These are phyloP conservation scores for Lyophyllum decastes DNA, from an alignment of 768 basidiomycete species.

Conservation along the genomic window DNA sequence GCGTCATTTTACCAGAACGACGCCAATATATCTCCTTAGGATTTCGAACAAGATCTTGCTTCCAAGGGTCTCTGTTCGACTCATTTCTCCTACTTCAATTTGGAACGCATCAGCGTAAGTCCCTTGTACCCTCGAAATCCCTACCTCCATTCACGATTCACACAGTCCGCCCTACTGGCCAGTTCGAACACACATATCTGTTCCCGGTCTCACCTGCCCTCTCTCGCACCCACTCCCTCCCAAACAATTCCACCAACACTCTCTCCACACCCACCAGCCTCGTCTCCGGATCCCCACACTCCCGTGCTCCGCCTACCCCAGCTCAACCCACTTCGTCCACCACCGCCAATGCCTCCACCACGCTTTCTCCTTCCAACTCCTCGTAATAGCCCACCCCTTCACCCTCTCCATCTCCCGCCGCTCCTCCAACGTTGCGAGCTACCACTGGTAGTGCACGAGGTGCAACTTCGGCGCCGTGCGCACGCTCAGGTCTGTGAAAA, in stretches of 20 bases:
- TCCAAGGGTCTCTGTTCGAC: no score
- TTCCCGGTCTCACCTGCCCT: not conserved
- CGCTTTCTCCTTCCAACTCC: not conserved
- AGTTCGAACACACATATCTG: no score
- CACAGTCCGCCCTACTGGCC: no score
- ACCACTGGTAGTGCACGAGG: conserved; percentile 45
- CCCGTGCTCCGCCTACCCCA: not conserved
- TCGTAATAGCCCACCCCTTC: not conserved
- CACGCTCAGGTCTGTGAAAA: not conserved
- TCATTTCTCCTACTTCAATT: no score
- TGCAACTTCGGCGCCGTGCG: not conserved
- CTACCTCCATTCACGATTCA: no score
- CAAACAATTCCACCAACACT: conserved; percentile 18
- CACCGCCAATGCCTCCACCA: conserved; percentile 10
- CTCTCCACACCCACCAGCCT: conserved; percentile 10
- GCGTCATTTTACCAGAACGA: no score
- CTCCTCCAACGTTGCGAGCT: conserved; percentile 32
- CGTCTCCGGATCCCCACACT: conserved; percentile 4
- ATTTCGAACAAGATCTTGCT: no score
- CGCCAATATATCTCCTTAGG: no score
- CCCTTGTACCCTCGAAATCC: no score
- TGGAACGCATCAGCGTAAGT: no score
- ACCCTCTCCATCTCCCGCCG: conserved; percentile 16
- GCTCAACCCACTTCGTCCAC: not conserved
- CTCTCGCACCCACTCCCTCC: conserved; percentile 14